Evolutionary conservation across 1,139 yeast species (phyloP), one percentile per base, ranked within the genome.

Genomic region (Sugiyamaella xylanicola): DNA sequence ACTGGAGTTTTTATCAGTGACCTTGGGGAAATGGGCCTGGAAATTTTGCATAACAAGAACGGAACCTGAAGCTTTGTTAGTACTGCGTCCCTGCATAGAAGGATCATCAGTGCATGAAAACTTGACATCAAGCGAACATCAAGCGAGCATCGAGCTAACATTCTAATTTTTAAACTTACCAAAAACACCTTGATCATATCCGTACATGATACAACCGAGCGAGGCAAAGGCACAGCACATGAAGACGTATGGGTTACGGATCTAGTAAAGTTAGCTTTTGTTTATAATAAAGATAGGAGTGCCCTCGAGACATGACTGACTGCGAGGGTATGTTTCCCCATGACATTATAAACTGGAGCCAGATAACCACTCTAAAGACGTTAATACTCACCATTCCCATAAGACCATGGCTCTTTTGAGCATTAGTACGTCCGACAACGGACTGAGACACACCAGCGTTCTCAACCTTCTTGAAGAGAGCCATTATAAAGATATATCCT

Each of bases 71-170:
- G 29, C 5, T 25, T 25, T 25, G 29, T 25, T 67, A 25, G 29
- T 25, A 5, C 9, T 5, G 9, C 9, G 29, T 5, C 29, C 29
- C 29, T 25, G 29, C 29, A 25, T 25, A 25, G 8, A 25, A 9
- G 29, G 29, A 25, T 25, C 29, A 25, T 25, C 29, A 25, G 9
- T 25, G 70, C 71, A 57, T 76, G 72, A 61, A 81, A 82, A 59
- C 76, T 78, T 27, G 76, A 71, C 84, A 81, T 80, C 58, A 79
- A 83, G 74, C 81, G 67, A 59, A 81, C 76, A 70, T 84, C 83
- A 27, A 25, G 9, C 29, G 9, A 25, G n/a, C n/a, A n/a, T n/a
- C n/a, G n/a, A n/a, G n/a, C n/a, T n/a, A n/a, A n/a, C n/a, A n/a
- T n/a, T n/a, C n/a, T n/a, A n/a, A n/a, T n/a, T n/a, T n/a, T n/a